Conservation (phyloP, 768 basidiomycete genomes). For the Phaeolepiota aurea region DNA sequence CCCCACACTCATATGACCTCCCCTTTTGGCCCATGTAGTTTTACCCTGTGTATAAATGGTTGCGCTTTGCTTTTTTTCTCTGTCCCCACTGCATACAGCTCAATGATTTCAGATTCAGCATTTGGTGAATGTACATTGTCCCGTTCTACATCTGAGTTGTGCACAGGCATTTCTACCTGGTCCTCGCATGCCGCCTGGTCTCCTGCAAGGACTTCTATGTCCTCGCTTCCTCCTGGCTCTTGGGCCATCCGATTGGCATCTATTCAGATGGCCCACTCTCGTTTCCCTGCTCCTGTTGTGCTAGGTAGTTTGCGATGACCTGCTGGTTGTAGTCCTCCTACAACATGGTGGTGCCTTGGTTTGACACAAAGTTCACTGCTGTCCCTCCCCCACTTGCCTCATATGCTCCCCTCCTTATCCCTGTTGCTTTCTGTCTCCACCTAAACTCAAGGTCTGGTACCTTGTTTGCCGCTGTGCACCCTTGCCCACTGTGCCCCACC, state of each 20-base stretch:
- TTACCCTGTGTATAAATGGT: conserved; percentile 1
- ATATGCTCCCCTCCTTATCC: conserved; percentile 1
- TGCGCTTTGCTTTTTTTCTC: background rate
- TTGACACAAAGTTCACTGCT: no score
- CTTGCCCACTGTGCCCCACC: background rate
- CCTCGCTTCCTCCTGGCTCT: background rate
- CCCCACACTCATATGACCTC: background rate
- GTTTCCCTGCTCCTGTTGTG: conserved; percentile 6
- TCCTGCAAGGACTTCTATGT: background rate
- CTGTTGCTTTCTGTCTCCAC: background rate
- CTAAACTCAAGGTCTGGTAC: background rate
- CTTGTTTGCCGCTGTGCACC: background rate
- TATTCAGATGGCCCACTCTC: conserved; percentile 5
- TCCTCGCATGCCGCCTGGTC: background rate
- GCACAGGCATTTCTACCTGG: background rate
- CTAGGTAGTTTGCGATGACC: no score
- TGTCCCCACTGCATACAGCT: background rate
- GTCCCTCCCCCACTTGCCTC: conserved; percentile 1
- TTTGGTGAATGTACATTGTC: background rate
- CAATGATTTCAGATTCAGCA: background rate
- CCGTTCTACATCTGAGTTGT: no score
- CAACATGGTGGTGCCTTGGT: no score
- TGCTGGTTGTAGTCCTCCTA: background rate
- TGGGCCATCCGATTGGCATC: conserved; percentile 3
- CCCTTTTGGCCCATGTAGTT: conserved; percentile 1